Evolutionary conservation across 164 flowering plant genomes (phyloP), one percentile per base, ranked within the genome.

Genomic region (Echeveria elegans): DNA sequence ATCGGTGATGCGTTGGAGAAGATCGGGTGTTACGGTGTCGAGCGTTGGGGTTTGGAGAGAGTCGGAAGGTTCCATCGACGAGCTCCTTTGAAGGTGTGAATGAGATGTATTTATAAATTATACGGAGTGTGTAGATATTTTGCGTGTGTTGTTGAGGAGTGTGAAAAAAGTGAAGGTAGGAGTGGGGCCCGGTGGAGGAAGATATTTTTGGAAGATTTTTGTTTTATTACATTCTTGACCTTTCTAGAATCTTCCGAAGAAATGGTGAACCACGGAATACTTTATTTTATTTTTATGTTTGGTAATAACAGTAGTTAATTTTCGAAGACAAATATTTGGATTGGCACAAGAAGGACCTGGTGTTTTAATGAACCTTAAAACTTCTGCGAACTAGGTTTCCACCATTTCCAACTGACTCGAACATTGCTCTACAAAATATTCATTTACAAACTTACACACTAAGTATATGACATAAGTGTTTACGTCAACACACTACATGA

Each of bases 371-470:
- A 40, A 40, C 4, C 18, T 48, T 77, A 84, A 26, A 84, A 76
- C 41, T 64, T 80, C 71, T 76, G 30, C 69, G 77, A 64, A 93
- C 88, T 32, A 66, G 69, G 29, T 80, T 85, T 66, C 98, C 98
- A 61, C 82, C 74, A 74, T 80, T 86, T 65, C 34, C 63, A 62
- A 93, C 97, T 68, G 98, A 93, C 72, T 90, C 96, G 43, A 93
- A 92, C 97, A 93, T 92, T 72, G 97, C 97, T 90, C 97, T 37
- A 80, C 30, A 69, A 52, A 90, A 15, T n/a, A n/a, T n/a, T n/a
- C n/a, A n/a, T n/a, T n/a, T n/a, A n/a, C n/a, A n/a, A n/a, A n/a
- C n/a, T n/a, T n/a, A n/a, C n/a, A n/a, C n/a, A n/a, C n/a, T n/a
- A n/a, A n/a, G n/a, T n/a, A n/a, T n/a, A n/a, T n/a, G n/a, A n/a